Evolutionary conservation across 805 yeast species (phyloP).

Genomic region (Cyberlindnera xishuangbannaensis): DNA sequence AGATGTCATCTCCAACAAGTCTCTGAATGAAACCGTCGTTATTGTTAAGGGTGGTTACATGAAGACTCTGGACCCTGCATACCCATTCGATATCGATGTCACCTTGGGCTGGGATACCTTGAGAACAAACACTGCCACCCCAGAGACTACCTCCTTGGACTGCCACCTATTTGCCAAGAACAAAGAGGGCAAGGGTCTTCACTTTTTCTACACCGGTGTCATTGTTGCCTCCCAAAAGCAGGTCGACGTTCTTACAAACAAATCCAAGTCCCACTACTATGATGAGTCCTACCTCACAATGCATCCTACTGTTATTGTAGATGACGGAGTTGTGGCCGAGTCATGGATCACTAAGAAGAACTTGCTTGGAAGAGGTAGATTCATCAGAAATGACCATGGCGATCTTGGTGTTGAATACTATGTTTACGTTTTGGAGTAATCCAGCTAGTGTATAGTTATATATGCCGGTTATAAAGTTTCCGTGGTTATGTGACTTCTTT

Average conservation of each 20-base stretch:
- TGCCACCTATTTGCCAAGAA: conserved; percentile 45
- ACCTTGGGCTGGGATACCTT: conserved; percentile 45
- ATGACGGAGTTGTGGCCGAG: conserved; percentile 36
- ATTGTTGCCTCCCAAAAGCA: conserved; percentile 33
- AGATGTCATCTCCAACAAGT: conserved; percentile 23
- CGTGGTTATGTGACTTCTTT: too few species aligned
- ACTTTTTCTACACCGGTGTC: conserved; percentile 44
- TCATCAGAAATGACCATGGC: conserved; percentile 42
- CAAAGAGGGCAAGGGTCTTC: conserved; percentile 36
- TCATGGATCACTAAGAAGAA: conserved; percentile 47
- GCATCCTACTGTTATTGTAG: conserved; percentile 41
- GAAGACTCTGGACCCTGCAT: conserved; percentile 30
- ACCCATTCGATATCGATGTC: conserved; percentile 35
- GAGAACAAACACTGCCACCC: conserved; percentile 26
- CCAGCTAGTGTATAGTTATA: too few species aligned
- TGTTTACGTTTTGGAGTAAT: conserved; percentile 27
- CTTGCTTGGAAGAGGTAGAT: conserved; percentile 55
- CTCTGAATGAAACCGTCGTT: conserved; percentile 27
- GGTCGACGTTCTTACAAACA: conserved; percentile 31
- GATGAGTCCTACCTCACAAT: conserved; percentile 45
- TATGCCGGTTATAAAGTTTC: too few species aligned
- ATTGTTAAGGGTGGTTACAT: conserved; percentile 31
- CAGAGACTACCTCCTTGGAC: conserved; percentile 35
- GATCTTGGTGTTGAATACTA: conserved; percentile 49
- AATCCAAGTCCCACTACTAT: conserved; percentile 29